These are phyloP conservation scores for Fusarium sp. DNA, from an alignment of 2,329 filamentous ascomycete genomes.

Conservation along the genomic window DNA sequence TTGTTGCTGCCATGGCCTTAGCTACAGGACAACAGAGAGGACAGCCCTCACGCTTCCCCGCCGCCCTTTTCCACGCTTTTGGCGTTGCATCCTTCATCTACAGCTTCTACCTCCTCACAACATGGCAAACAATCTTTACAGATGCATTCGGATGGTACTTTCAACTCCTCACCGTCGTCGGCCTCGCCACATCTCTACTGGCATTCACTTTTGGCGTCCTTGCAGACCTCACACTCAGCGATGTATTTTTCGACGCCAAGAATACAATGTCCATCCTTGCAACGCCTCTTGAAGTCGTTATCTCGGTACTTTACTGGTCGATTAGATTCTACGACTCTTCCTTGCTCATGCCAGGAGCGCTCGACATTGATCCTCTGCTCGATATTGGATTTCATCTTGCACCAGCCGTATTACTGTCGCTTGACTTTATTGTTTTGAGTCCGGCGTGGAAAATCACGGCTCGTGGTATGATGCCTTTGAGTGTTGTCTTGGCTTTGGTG, in stretches of 20 bases:
- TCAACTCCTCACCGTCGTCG: not conserved
- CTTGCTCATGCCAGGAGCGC: not conserved
- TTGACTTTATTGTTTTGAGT: not conserved
- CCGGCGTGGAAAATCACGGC: not conserved
- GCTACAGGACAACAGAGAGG: not conserved
- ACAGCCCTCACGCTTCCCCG: not conserved
- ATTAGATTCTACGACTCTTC: not conserved
- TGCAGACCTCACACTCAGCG: not conserved
- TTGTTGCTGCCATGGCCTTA: not conserved
- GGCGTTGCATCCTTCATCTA: not conserved
- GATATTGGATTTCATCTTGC: not conserved
- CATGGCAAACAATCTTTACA: not conserved
- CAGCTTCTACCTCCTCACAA: not conserved
- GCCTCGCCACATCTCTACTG: not conserved
- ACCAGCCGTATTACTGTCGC: not conserved
- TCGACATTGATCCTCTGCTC: not conserved
- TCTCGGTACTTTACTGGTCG: not conserved
- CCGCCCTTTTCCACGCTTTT: not conserved
- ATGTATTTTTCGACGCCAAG: not conserved
- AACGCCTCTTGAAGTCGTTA: not conserved
- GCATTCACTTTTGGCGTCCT: not conserved
- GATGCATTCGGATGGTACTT: not conserved
- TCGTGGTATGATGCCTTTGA: not conserved
- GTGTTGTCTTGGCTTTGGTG: not conserved
- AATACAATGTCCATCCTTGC: not conserved